phyloP scores from a whole-genome alignment of 2,329 filamentous ascomycete species.

The Fusarium liriodendri region DNA sequence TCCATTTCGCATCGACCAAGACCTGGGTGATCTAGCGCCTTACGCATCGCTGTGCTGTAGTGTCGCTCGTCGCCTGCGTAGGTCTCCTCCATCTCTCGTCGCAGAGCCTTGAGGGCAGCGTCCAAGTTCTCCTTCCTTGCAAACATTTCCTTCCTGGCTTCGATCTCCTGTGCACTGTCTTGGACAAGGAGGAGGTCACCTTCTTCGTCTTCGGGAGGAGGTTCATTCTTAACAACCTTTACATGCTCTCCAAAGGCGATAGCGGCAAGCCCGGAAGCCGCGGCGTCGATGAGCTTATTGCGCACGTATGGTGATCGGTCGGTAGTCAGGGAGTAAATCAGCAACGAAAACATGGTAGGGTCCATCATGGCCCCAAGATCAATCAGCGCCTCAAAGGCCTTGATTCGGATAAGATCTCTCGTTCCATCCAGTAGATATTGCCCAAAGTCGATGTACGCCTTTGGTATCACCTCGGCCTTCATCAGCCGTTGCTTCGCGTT shows the following conservation, averaged over 20 bases:
- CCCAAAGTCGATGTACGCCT: conserved; percentile 66
- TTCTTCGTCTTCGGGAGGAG: conserved; percentile 51
- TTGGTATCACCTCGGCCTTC: conserved; percentile 71
- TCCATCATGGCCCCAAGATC: conserved; percentile 72
- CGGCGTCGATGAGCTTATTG: conserved; percentile 67
- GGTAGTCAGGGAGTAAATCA: conserved; percentile 69
- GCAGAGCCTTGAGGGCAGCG: conserved; percentile 60
- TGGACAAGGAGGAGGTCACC: conserved; percentile 55
- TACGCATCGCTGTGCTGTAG: conserved; percentile 56
- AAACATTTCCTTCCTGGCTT: conserved; percentile 71
- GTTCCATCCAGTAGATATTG: conserved; percentile 75
- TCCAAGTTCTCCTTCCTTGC: conserved; percentile 73
- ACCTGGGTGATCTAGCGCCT: conserved; percentile 53
- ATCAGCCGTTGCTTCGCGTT: conserved; percentile 72
- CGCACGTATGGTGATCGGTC: conserved; percentile 74
- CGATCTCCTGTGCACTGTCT: conserved; percentile 61
- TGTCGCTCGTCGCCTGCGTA: conserved; percentile 52
- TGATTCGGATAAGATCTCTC: conserved; percentile 71
- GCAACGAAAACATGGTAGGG: conserved; percentile 64
- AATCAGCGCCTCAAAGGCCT: conserved; percentile 72
- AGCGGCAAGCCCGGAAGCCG: conserved; percentile 69
- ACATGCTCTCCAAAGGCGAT: conserved; percentile 72
- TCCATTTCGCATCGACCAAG: conserved; percentile 56
- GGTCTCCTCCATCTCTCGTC: conserved; percentile 57
- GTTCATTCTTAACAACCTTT: conserved; percentile 56